A percentile compares a stretch with the other conserved stretches of the same genome.
phyloP scores from a whole-genome alignment of 495 filamentous ascomycete species.

The Tuber borchii region DNA sequence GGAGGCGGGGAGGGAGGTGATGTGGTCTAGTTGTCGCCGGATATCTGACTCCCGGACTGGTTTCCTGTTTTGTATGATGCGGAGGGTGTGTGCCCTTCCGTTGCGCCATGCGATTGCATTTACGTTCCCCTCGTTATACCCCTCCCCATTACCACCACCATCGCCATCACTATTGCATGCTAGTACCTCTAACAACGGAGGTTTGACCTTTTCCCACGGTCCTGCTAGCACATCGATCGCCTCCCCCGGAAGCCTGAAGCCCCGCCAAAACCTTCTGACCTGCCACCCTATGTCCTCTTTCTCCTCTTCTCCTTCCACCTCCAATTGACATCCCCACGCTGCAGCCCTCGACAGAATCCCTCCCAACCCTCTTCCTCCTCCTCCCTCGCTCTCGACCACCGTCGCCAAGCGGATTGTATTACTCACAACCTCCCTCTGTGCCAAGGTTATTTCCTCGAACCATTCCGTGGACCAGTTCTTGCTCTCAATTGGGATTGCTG shows the following conservation, averaged over 20 bases:
- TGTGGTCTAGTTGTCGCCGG: not conserved
- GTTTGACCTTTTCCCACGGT: not conserved
- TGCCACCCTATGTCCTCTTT: conserved; percentile 3
- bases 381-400: not conserved
- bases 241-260: not conserved
- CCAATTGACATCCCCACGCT: conserved; percentile 7
- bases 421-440: not conserved
- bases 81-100: not conserved
- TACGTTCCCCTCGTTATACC: not conserved
- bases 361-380: not conserved
- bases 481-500: not conserved
- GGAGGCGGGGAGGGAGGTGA: not conserved
- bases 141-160: not conserved
- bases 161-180: not conserved
- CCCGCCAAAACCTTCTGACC: conserved; percentile 18
- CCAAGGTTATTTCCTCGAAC: not conserved
- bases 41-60: not conserved
- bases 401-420: not conserved
- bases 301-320: not conserved
- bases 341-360: not conserved
- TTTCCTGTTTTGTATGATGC: not conserved
- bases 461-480: not conserved
- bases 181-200: not conserved
- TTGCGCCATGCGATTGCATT: not conserved
- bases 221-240: not conserved